Evolutionary conservation across 139 green algal species (phyloP).

Genomic region (Picochlorum costavermella): DNA sequence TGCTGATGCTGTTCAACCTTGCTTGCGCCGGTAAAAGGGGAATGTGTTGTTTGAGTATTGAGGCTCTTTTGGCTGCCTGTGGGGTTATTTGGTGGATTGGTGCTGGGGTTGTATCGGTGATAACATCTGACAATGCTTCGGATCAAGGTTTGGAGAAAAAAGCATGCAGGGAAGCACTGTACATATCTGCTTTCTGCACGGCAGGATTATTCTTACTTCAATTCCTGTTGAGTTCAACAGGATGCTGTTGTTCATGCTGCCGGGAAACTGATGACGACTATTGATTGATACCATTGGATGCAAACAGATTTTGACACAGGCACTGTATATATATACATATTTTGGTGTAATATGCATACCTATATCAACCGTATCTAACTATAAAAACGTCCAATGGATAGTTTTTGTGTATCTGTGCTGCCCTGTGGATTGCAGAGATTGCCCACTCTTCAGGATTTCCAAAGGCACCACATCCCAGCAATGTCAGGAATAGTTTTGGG

Average conservation of each 20-base stretch:
- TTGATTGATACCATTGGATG: not conserved
- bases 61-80: not conserved
- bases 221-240: not conserved
- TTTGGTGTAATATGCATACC: no score
- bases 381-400: not conserved
- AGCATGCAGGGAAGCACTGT: not conserved
- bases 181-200: not conserved
- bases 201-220: not conserved
- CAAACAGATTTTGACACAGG: no score
- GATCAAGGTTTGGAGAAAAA: not conserved
- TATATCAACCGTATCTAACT: not conserved
- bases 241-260: slow-evolving; percentile 5
- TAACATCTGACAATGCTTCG: not conserved
- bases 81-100: slow-evolving; percentile 1
- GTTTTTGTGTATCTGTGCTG: slow-evolving; percentile 1
- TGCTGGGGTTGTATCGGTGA: not conserved
- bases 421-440: not conserved
- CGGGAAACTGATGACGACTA: not conserved
- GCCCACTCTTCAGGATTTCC: slow-evolving; percentile 1
- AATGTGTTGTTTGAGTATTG: slow-evolving; percentile 3
- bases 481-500: slow-evolving; percentile 1
- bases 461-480: slow-evolving; percentile 1
- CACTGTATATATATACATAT: no score
- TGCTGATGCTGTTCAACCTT: not conserved
- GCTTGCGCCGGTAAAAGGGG: not conserved